A percentile compares a stretch with the other conserved stretches of the same genome.
Evolutionary conservation across 305 asterid species (phyloP).

Genomic region (Lippia alba): DNA sequence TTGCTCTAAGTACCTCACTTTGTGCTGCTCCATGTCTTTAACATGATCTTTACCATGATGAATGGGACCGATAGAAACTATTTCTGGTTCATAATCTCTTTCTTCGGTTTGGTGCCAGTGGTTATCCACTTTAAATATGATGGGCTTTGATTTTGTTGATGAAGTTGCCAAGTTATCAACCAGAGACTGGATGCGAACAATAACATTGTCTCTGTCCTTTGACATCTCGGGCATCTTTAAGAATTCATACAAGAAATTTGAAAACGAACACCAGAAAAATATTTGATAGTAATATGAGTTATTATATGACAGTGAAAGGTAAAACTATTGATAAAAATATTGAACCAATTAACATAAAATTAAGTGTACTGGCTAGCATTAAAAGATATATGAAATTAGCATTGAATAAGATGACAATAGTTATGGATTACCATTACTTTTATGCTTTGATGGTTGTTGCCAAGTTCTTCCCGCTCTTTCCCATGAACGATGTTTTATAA

Average conservation of each 20-base stretch:
- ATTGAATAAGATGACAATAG: too few relatives aligned
- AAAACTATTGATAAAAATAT: too few relatives aligned
- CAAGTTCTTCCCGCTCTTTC: too few relatives aligned
- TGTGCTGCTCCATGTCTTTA: slow-evolving; percentile 28
- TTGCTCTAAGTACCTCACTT: slow-evolving; percentile 23
- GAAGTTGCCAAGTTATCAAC: background rate
- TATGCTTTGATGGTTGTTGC: too few relatives aligned
- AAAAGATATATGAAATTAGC: too few relatives aligned
- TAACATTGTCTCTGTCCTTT: slow-evolving; percentile 21
- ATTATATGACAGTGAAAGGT: too few relatives aligned
- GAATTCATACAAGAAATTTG: background rate
- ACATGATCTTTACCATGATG: slow-evolving; percentile 26
- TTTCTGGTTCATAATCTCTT: slow-evolving; percentile 27
- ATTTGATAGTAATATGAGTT: too few relatives aligned
- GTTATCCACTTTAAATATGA: slow-evolving; percentile 29
- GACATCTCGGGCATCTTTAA: slow-evolving; percentile 22
- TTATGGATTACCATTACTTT: too few relatives aligned
- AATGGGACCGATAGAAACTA: slow-evolving; percentile 21
- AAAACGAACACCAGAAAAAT: too few relatives aligned
- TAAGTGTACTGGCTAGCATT: too few relatives aligned
- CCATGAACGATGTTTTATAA: too few relatives aligned
- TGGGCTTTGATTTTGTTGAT: slow-evolving; percentile 10
- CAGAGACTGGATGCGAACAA: slow-evolving; percentile 13
- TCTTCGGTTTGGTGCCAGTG: slow-evolving; percentile 8
- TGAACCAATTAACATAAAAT: too few relatives aligned